Conservation (phyloP, 352 stramenopile genomes). For the Albugo candida region DNA sequence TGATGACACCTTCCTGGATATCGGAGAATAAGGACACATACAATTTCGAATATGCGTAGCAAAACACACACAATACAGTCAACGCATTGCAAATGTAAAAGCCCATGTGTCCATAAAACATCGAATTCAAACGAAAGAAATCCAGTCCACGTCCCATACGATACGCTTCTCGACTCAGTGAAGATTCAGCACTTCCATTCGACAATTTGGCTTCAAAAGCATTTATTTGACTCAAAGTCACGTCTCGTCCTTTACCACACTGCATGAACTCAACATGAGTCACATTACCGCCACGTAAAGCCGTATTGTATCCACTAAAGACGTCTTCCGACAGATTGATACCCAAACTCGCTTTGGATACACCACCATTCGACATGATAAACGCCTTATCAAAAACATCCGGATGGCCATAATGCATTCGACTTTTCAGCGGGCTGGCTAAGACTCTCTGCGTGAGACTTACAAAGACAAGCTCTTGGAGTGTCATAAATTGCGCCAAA, state of each 20-base stretch:
- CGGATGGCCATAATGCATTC: constrained; percentile 78
- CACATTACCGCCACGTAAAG: constrained; percentile 53
- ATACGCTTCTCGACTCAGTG: constrained; percentile 60
- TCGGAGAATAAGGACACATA: constrained; percentile 61
- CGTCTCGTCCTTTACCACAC: constrained; percentile 73
- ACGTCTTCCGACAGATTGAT: constrained; percentile 82
- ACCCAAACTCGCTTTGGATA: constrained; percentile 75
- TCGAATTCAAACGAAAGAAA: constrained; percentile 76
- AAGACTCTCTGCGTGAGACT: constrained; percentile 70
- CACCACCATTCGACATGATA: constrained; percentile 58
- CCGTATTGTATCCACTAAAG: constrained; percentile 78
- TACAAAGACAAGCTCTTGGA: constrained; percentile 76
- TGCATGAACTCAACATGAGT: constrained; percentile 80
- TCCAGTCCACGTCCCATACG: constrained; percentile 56
- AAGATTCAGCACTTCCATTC: constrained; percentile 66
- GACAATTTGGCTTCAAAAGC: constrained; percentile 77
- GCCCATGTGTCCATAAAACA: constrained; percentile 77
- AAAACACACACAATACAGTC: constrained; percentile 72
- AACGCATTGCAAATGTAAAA: constrained; percentile 81
- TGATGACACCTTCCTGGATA: constrained; percentile 31
- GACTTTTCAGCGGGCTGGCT: constrained; percentile 43
- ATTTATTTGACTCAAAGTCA: constrained; percentile 78
- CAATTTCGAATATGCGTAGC: constrained; percentile 71
- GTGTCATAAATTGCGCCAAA: constrained; percentile 71
- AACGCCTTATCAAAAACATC: constrained; percentile 80